Base-by-base conservation (phyloP, 75 land plant species). In the Pinus taeda region DNA sequence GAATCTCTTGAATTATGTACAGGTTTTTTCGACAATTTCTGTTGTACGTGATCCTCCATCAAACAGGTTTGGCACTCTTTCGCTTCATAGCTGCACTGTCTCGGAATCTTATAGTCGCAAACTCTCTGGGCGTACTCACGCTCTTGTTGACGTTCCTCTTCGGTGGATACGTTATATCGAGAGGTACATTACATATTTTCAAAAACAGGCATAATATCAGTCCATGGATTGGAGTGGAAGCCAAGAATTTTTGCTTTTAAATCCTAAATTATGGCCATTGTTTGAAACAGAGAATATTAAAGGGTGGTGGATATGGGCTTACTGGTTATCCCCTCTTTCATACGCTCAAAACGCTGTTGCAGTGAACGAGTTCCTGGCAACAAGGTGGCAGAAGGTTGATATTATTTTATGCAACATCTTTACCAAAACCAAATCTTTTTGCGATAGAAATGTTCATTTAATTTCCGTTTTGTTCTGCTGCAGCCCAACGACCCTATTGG, bases 261-360 rank as follows among this genome's bases (percentile, higher is more conserved):
- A 5, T 39, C 42, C 5, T 39, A 4, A 39, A 4, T 39, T 39
- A 39, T 39, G 42, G 42, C 42, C 0, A 39, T 39, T 39, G 42
- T 39, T 42, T 59, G 20, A 49, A 49, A 57, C 87, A 85, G 87
- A 77, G 11, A 74, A 81, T 58, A 81, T 84, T 29, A 76, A 78
- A 20, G 75, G 75, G 20, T 87, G 88, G 88, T 87, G 88, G 88
- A 84, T 81, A 20, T 87, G 88, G 88, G 87, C 87, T 22, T 87
- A 73, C 62, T 87, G 88, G 88, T 20, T 75, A 12, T 87, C 88
- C 4, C 88, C 88, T 6, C 76, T 87, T 57, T 73, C 60, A 67
- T 87, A 87, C 73, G 88, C 78, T 2, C 83, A 84, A 30, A 84
- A 85, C 73, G 87, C 80, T 53, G 74, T 84, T 42, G 49, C 81